Percentiles rank a stretch among this genome's conserved stretches.
These are phyloP conservation scores for Coemansia erecta DNA, from an alignment of 192 early-diverging fungal species.

Conservation along the genomic window DNA sequence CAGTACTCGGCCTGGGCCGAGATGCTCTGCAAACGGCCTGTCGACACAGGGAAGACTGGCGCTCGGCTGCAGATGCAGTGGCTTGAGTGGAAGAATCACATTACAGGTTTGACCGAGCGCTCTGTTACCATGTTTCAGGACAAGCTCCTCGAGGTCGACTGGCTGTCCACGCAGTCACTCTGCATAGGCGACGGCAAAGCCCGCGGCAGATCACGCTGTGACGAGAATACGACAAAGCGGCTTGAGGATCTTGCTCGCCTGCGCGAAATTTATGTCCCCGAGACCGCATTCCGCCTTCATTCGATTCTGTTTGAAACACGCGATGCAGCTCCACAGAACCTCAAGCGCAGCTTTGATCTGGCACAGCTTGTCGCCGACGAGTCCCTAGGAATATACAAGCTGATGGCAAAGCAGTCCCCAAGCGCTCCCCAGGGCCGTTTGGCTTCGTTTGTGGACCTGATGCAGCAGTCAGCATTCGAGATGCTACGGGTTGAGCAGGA, in stretches of 20 bases:
- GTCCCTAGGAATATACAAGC: conserved; percentile 42
- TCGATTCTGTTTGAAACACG: conserved; percentile 66
- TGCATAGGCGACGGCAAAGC: conserved; percentile 1
- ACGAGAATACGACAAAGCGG: conserved; percentile 12
- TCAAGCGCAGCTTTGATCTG: conserved; percentile 55
- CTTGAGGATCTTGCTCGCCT: conserved; percentile 44
- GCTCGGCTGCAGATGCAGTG: conserved; percentile 25
- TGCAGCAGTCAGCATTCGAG: conserved; percentile 56
- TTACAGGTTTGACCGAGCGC: conserved; percentile 17
- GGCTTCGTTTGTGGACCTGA: conserved; percentile 49
- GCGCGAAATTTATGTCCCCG: conserved; percentile 62
- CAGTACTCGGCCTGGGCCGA: conserved; percentile 47
- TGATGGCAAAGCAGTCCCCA: conserved; percentile 47
- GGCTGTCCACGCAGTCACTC: conserved; percentile 34
- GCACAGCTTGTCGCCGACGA: conserved; percentile 58
- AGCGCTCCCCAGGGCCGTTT: conserved; percentile 46
- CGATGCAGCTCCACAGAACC: conserved; percentile 53
- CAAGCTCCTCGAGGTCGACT: conserved; percentile 38
- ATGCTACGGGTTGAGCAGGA: conserved; percentile 39
- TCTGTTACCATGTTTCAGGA: conserved; percentile 32
- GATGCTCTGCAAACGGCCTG: conserved; percentile 32
- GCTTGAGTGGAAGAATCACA: conserved; percentile 39
- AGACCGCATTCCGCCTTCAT: conserved; percentile 68
- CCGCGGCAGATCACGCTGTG: too few relatives aligned
- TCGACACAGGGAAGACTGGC: background rate